Evolutionary conservation across 176 grass and related monocot genomes (phyloP), one percentile per base, ranked within the genome.

Genomic region (Pontederia crassipes): DNA sequence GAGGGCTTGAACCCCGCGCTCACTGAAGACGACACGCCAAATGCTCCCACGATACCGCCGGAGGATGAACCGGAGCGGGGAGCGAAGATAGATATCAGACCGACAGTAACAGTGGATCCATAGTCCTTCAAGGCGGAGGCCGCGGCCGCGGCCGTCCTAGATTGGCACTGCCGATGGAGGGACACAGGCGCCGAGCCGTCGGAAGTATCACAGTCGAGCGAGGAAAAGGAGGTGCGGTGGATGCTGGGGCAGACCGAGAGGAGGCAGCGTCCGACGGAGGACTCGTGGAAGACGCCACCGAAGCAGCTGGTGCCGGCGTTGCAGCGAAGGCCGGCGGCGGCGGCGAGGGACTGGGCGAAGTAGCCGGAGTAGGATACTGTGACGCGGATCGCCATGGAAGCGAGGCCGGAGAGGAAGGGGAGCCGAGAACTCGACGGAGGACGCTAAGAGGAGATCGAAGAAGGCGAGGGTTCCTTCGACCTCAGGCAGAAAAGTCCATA

Each of bases 351-450:
- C 68, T 97, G 87, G 66, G 84, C 93, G 29, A 92, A 54, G 80
- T 83, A 92, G 45, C 84, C 84, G 53, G 87, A 98, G 74, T 88
- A 88, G 59, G 84, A 88, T 46, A 92, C 26, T 32, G 87, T 98
- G 45, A 89, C 80, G 57, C 93, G 87, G 61, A 98, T 98, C 79
- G 93, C 93, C 93, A 98, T 98, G 45, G 66, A 58, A 47, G 86
- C 4, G 45, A 92, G 58, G 54, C 64, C 63, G 20, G 57, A 66
- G 45, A 68, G 68, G 74, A 77, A 68, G 32, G 32, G 6, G 32
- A 7, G 1, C 6, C 32, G 32, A 40, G 32, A 40, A 40, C 4
- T 40, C 32, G 2, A 0, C 32, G 32, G 32, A 40, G 32, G 6
- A 40, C 32, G 32, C 74, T 67, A 71, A 77, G 35, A 54, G 50